Conservation (phyloP, 139 green algal genomes). For the Coelastrella sp. region DNA sequence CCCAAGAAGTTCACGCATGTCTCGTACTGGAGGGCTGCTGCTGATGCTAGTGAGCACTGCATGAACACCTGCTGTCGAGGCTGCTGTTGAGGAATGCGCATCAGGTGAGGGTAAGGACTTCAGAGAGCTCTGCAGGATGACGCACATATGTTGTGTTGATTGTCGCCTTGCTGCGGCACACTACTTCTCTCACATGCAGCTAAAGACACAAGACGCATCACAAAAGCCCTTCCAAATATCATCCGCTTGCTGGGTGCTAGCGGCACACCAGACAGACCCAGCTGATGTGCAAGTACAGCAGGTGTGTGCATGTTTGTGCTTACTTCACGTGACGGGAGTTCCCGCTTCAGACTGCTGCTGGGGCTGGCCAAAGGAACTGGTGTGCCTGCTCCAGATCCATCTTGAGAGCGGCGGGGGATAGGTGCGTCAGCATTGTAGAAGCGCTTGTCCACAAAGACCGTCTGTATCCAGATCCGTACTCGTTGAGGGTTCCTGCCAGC, state of each 20-base stretch:
- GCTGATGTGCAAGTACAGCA: no score
- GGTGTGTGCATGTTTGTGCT: no score
- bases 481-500: slow-evolving; percentile 52
- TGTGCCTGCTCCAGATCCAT: slow-evolving; percentile 18
- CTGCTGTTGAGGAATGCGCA: neutral
- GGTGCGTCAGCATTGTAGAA: slow-evolving; percentile 50
- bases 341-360: neutral
- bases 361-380: neutral
- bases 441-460: slow-evolving; percentile 54
- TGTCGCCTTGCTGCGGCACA: no score
- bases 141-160: no score
- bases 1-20: slow-evolving; percentile 46
- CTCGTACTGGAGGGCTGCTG: slow-evolving; percentile 39
- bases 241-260: no score
- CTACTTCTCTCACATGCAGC: no score
- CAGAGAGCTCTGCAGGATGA: neutral
- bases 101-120: neutral
- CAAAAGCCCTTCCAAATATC: no score
- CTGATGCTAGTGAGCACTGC: neutral
- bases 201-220: no score
- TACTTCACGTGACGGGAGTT: neutral
- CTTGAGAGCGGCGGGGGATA: slow-evolving; percentile 14
- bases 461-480: slow-evolving; percentile 48
- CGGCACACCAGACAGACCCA: no score
- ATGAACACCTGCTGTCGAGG: neutral